A percentile compares a stretch with the other conserved stretches of the same genome.
Conservation (phyloP, 805 yeast species). For the Metschnikowia bowlesiae region DNA sequence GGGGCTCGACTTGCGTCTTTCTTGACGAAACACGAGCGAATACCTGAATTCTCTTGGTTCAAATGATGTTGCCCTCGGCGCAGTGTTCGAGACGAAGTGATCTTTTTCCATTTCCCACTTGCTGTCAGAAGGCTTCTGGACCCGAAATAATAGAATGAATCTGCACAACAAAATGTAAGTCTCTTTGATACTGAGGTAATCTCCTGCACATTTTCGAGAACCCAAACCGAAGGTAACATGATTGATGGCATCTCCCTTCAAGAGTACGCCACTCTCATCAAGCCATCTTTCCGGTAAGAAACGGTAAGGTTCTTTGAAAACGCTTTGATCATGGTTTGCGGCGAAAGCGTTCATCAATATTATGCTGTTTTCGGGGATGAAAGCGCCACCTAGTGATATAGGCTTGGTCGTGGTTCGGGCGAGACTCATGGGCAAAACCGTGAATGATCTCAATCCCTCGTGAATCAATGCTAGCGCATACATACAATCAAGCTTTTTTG, state of each 20-base stretch:
- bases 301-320: slow-evolving; percentile 40
- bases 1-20: neutral
- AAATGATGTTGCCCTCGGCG: slow-evolving; percentile 57
- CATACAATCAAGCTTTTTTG: slow-evolving; percentile 33
- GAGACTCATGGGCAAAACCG: slow-evolving; percentile 63
- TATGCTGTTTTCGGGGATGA: slow-evolving; percentile 54
- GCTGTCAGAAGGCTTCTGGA: slow-evolving; percentile 37
- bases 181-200: slow-evolving; percentile 59
- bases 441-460: slow-evolving; percentile 58
- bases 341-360: slow-evolving; percentile 66
- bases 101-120: slow-evolving; percentile 39
- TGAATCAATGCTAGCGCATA: slow-evolving; percentile 55
- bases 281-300: slow-evolving; percentile 56
- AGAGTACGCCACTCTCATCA: slow-evolving; percentile 18
- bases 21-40: slow-evolving; percentile 11
- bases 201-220: slow-evolving; percentile 68
- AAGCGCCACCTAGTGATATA: slow-evolving; percentile 34
- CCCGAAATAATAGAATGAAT: slow-evolving; percentile 46
- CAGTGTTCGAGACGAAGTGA: slow-evolving; percentile 47
- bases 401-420: slow-evolving; percentile 58
- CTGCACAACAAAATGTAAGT: slow-evolving; percentile 56
- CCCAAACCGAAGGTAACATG: slow-evolving; percentile 70
- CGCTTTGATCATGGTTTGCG: slow-evolving; percentile 57
- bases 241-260: slow-evolving; percentile 10
- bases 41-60: slow-evolving; percentile 48